Percentiles rank a stretch among this genome's conserved stretches.
phyloP scores from a whole-genome alignment of 176 grass and related monocot genomes.

The Puccinellia tenuiflora region DNA sequence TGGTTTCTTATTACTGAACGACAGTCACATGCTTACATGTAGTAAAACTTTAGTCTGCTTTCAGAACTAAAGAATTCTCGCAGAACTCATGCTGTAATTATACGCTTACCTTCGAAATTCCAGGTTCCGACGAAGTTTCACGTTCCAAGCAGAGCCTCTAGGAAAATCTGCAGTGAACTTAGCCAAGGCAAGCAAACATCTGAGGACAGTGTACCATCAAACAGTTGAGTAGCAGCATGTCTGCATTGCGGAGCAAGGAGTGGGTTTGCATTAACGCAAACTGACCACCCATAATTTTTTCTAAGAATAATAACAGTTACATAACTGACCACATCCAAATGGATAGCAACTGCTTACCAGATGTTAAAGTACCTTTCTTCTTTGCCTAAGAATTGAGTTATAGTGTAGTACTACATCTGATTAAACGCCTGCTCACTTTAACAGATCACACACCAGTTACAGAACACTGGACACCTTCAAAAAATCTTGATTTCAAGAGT shows the following conservation, averaged over 20 bases:
- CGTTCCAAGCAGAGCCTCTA: neutral
- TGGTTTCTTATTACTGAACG: neutral
- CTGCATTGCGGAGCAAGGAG: constrained; percentile 7
- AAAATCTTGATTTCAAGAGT: constrained; percentile 16
- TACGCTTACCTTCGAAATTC: neutral
- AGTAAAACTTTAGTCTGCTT: neutral
- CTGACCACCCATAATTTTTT: neutral
- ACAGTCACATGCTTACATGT: neutral
- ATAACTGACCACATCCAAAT: neutral
- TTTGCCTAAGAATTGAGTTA: neutral
- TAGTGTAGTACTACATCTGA: neutral
- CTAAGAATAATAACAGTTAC: neutral
- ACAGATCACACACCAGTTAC: neutral
- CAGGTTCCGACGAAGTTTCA: neutral
- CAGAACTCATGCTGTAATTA: neutral
- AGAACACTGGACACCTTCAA: neutral
- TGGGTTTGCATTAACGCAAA: constrained; percentile 10
- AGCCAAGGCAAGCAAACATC: neutral
- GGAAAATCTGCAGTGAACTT: neutral
- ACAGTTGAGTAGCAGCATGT: neutral
- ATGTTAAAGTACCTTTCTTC: neutral
- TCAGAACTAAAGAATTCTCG: neutral
- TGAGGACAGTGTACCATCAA: neutral
- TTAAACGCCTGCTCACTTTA: neutral
- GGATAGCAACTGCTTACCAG: neutral